These are phyloP conservation scores for Asparagopsis taxiformis DNA, from an alignment of 31 red algal genomes.

Conservation along the genomic window DNA sequence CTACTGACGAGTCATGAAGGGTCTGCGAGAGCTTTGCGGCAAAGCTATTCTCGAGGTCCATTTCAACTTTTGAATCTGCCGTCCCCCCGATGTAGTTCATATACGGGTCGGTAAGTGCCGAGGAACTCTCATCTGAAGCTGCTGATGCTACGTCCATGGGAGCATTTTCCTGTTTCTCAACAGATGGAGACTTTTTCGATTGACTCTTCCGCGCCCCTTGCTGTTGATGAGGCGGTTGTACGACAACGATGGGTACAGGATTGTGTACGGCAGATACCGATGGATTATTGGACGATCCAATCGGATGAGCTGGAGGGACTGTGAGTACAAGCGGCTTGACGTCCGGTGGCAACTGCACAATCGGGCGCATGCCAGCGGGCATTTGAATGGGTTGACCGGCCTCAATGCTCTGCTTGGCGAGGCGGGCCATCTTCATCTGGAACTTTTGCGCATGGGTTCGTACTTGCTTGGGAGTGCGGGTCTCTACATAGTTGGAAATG, in stretches of 20 bases:
- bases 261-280: too few species aligned
- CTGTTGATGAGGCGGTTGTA: too few species aligned
- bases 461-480: slow-evolving; percentile 74
- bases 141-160: slow-evolving; percentile 1
- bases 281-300: slow-evolving; percentile 12
- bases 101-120: slow-evolving; percentile 21
- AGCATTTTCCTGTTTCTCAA: background rate
- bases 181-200: too few species aligned
- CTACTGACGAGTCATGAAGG: background rate
- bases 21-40: slow-evolving; percentile 9
- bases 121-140: slow-evolving; percentile 5
- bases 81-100: slow-evolving; percentile 25
- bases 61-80: slow-evolving; percentile 5
- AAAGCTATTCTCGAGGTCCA: slow-evolving; percentile 25
- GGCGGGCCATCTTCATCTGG: slow-evolving; percentile 62
- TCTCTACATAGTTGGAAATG: slow-evolving; percentile 65
- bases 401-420: slow-evolving; percentile 35
- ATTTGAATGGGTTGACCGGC: slow-evolving; percentile 30
- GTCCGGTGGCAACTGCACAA: slow-evolving; percentile 7
- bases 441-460: slow-evolving; percentile 81
- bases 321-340: slow-evolving; percentile 2
- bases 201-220: too few species aligned
- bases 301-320: slow-evolving; percentile 5
- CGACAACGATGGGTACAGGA: too few species aligned
- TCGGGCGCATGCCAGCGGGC: slow-evolving; percentile 29